A percentile compares a stretch with the other conserved stretches of the same genome.
Conservation (phyloP, 441 rosid species). For the Corymbia citriodora region DNA sequence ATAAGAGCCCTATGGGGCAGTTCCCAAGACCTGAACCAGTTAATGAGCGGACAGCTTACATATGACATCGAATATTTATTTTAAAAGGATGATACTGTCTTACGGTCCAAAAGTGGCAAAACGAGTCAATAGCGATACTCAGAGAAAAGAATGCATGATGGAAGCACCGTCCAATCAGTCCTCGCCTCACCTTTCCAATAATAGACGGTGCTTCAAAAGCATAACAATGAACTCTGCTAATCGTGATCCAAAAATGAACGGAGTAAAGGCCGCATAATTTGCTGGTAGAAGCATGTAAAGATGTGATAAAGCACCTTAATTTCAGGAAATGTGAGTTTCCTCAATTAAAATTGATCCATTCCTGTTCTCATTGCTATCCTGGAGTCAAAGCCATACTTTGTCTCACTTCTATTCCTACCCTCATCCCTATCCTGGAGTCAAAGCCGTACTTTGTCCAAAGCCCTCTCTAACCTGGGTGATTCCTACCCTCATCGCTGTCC, state of each 20-base stretch:
- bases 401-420: too few relatives aligned
- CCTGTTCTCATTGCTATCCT: too few relatives aligned
- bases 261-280: constrained; percentile 96
- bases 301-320: neutral
- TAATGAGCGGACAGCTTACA: neutral
- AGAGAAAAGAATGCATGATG: neutral
- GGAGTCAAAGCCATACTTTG: too few relatives aligned
- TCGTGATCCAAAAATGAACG: constrained; percentile 89
- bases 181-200: constrained; percentile 72
- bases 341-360: too few relatives aligned
- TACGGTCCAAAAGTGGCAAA: constrained; percentile 16
- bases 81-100: constrained; percentile 89
- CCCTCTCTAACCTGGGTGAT: too few relatives aligned
- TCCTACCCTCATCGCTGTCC: too few relatives aligned
- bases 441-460: too few relatives aligned
- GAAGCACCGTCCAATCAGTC: neutral
- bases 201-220: constrained; percentile 98
- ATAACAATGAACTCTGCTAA: constrained; percentile 16
- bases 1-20: neutral
- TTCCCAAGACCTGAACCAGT: neutral
- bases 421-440: too few relatives aligned
- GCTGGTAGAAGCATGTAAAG: constrained; percentile 32
- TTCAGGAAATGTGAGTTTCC: neutral
- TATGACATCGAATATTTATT: constrained; percentile 44
- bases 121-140: constrained; percentile 2